A percentile compares a stretch with the other conserved stretches of the same genome.
Conservation (phyloP, 2,329 filamentous ascomycete genomes). For the Verticillium tricorpus region DNA sequence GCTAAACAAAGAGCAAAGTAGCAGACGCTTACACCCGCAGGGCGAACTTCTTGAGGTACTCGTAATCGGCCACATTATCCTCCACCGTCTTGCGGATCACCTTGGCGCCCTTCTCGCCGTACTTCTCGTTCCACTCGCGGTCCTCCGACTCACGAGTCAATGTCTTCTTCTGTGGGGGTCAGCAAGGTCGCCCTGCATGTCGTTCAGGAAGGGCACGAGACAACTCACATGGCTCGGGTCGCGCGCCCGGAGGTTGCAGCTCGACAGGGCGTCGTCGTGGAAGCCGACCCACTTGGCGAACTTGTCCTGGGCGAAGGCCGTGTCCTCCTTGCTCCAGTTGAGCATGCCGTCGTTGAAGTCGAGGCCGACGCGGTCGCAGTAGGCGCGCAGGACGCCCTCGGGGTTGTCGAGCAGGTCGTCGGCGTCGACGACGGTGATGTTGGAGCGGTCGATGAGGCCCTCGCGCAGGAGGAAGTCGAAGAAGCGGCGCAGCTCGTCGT, state of each 20-base stretch:
- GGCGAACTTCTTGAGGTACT: conserved; percentile 76
- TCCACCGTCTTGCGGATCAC: conserved; percentile 68
- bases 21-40: conserved; percentile 46
- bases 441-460: conserved; percentile 64
- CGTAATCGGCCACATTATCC: conserved; percentile 69
- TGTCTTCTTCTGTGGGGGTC: conserved; percentile 42
- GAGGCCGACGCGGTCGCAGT: conserved; percentile 77
- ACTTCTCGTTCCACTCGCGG: conserved; percentile 69
- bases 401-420: conserved; percentile 91
- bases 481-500: conserved; percentile 77
- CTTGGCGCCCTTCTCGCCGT: conserved; percentile 64
- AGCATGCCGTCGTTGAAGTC: conserved; percentile 76
- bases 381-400: conserved; percentile 67
- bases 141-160: conserved; percentile 64
- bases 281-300: conserved; percentile 98
- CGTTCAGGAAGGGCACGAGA: conserved; percentile 3
- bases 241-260: conserved; percentile 68
- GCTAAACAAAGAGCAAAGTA: conserved; percentile 13
- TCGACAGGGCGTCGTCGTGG: conserved; percentile 90
- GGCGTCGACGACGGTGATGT: conserved; percentile 85
- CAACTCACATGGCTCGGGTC: conserved; percentile 54
- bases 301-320: conserved; percentile 65
- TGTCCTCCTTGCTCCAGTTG: conserved; percentile 73
- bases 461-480: conserved; percentile 77
- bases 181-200: not conserved